Evolutionary conservation across 1,284 basidiomycete genomes (phyloP).

Genomic region (Tilletia caries): DNA sequence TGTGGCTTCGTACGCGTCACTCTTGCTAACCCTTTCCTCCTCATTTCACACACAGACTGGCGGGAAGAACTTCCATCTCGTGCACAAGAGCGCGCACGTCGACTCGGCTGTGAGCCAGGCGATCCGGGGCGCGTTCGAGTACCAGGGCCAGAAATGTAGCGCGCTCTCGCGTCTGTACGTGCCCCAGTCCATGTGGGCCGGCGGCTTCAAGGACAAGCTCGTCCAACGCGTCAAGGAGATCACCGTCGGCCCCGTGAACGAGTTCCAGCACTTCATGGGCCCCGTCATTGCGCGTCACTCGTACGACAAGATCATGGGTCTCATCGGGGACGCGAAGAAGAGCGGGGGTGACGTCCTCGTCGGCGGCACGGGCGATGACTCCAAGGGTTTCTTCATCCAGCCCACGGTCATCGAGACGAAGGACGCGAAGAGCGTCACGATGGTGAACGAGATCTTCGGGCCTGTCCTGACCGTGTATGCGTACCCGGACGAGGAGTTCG

Average conservation of each 20-base stretch:
- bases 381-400: conserved; percentile 87
- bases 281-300: conserved; percentile 86
- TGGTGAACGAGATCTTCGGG: conserved; percentile 95
- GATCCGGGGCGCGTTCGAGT: conserved; percentile 89
- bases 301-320: conserved; percentile 80
- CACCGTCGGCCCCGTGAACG: conserved; percentile 73
- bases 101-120: conserved; percentile 83
- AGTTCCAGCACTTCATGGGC: conserved; percentile 85
- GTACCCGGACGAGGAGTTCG: conserved; percentile 62
- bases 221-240: conserved; percentile 75
- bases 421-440: conserved; percentile 84
- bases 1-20: conserved; percentile 25
- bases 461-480: conserved; percentile 80
- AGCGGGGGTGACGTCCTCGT: conserved; percentile 81
- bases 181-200: conserved; percentile 74
- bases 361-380: conserved; percentile 79
- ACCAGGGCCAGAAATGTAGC: conserved; percentile 97
- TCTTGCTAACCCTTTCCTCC: background rate
- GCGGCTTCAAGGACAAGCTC: conserved; percentile 79
- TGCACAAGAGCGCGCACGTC: conserved; percentile 83
- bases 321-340: conserved; percentile 83
- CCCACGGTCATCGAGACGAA: conserved; percentile 92
- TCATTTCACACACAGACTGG: conserved; percentile 57
- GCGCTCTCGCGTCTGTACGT: conserved; percentile 90
- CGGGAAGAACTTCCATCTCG: conserved; percentile 96